Conservation (phyloP, 2,329 filamentous ascomycete species). For the Alternaria triticina region DNA sequence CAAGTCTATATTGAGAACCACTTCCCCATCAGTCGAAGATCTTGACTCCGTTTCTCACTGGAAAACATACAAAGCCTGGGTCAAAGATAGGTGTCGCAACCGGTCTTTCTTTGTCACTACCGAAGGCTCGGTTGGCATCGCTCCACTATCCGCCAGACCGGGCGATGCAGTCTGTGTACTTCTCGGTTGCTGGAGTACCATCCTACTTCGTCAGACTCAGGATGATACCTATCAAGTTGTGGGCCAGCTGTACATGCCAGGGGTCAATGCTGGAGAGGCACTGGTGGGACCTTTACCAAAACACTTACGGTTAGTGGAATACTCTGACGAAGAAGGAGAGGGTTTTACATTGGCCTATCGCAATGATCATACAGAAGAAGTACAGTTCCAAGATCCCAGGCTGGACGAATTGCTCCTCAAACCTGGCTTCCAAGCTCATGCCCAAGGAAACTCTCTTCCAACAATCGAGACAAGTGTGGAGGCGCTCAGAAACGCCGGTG, state of each 20-base stretch:
- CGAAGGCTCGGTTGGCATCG: not conserved
- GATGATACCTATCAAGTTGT: not conserved
- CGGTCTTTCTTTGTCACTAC: not conserved
- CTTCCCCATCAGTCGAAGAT: too few species aligned
- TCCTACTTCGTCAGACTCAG: fast-evolving
- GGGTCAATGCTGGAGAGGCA: fast-evolving
- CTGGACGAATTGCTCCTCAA: not conserved
- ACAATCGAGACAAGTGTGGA: not conserved
- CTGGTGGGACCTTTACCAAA: not conserved
- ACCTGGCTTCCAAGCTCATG: not conserved
- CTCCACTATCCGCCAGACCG: not conserved
- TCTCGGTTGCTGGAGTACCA: fast-evolving
- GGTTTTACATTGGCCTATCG: fast-evolving
- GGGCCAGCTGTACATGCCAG: not conserved
- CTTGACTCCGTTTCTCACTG: too few species aligned
- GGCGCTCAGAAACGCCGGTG: not conserved
- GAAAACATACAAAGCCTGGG: fast-evolving
- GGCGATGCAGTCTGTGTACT: not conserved
- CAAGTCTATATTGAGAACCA: not conserved
- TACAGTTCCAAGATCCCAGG: not conserved
- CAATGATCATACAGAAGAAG: not conserved
- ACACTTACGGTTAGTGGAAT: fast-evolving
- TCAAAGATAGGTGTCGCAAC: fast-evolving
- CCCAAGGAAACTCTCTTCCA: fast-evolving
- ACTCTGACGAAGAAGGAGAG: fast-evolving